These are phyloP conservation scores for Trichophyton equinum DNA, from an alignment of 2,329 filamentous ascomycete genomes.

Conservation along the genomic window DNA sequence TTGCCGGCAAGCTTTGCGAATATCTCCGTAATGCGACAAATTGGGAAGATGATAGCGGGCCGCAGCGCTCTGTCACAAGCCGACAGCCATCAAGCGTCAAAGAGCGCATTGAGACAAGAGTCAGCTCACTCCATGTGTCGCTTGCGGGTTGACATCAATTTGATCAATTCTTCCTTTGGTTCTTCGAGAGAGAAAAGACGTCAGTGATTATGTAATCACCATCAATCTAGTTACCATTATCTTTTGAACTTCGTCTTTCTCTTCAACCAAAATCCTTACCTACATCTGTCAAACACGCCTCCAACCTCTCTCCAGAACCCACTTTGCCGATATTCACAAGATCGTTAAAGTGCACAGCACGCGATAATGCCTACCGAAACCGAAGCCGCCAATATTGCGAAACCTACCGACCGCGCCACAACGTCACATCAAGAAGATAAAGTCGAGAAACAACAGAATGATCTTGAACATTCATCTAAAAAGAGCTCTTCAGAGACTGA, in stretches of 20 bases:
- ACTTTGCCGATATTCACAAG: not conserved
- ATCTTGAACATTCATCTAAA: not conserved
- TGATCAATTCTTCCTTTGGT: not conserved
- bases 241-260: not conserved
- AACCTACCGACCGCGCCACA: not conserved
- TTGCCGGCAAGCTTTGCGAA: not conserved
- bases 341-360: not conserved
- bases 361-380: not conserved
- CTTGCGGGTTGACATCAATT: not conserved
- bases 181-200: not conserved
- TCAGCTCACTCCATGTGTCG: not conserved
- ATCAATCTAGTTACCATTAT: not conserved
- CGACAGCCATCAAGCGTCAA: slow-evolving; percentile 3
- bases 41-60: not conserved
- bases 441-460: not conserved
- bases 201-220: not conserved
- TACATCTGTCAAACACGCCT: not conserved
- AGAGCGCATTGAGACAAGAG: slow-evolving; percentile 4
- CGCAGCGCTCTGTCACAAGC: not conserved
- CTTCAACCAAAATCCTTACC: not conserved
- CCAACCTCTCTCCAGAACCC: not conserved
- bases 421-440: not conserved
- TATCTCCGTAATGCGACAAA: not conserved
- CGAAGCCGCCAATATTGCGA: not conserved
- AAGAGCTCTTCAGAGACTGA: slow-evolving; percentile 8